A percentile compares a stretch with the other conserved stretches of the same genome.
phyloP scores from a whole-genome alignment of 352 stramenopile species.

The Phytopythium litorale region DNA sequence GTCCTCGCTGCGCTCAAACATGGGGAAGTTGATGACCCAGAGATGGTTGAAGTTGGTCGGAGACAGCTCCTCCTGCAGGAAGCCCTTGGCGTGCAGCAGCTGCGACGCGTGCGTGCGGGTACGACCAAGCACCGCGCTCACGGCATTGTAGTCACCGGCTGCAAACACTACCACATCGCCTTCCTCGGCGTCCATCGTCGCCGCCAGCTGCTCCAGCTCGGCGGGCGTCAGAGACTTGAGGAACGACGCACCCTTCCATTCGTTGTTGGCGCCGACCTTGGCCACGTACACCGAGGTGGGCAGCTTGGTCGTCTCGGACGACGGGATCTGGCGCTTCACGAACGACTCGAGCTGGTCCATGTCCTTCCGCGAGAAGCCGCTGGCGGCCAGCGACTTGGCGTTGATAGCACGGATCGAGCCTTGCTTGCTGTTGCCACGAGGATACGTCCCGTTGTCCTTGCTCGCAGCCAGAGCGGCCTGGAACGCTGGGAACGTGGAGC shows the following conservation, averaged over 20 bases:
- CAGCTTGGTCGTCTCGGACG: conserved; percentile 10
- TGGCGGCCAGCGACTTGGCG: conserved; percentile 42
- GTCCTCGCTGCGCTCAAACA: conserved; percentile 80
- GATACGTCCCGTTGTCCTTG: background rate
- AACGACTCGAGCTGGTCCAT: conserved; percentile 54
- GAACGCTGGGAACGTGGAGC: conserved; percentile 42
- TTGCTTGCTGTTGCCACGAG: conserved; percentile 20
- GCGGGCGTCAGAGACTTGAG: conserved; percentile 47
- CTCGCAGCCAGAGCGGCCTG: conserved; percentile 23
- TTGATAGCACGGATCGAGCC: conserved; percentile 69
- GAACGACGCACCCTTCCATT: conserved; percentile 67
- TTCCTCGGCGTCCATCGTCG: conserved; percentile 43
- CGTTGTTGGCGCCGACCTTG: conserved; percentile 48
- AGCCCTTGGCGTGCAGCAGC: conserved; percentile 53
- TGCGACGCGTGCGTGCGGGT: conserved; percentile 64
- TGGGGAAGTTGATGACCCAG: conserved; percentile 87
- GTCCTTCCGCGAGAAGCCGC: conserved; percentile 74
- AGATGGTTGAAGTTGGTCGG: conserved; percentile 72
- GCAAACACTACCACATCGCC: conserved; percentile 72
- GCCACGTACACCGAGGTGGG: conserved; percentile 41
- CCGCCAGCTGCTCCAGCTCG: conserved; percentile 47
- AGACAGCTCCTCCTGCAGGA: conserved; percentile 56
- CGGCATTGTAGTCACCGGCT: conserved; percentile 46
- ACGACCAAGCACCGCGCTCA: conserved; percentile 57
- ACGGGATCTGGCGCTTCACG: conserved; percentile 41